Conservation (phyloP, 164 flowering plant species). For the Liquidambar formosana region DNA sequence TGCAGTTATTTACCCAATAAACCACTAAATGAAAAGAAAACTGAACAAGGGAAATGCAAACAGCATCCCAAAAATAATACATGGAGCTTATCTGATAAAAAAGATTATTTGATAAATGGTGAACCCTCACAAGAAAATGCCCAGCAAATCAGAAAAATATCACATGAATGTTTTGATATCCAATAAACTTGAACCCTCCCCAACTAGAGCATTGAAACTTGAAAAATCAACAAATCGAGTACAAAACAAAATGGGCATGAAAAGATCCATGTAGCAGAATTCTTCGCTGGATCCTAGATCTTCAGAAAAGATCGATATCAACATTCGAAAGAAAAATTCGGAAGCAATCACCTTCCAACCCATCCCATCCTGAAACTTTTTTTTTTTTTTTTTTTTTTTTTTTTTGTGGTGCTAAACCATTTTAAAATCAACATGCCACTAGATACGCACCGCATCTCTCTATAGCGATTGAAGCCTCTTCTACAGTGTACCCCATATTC, state of each 20-base stretch:
- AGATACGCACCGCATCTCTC: conserved; percentile 74
- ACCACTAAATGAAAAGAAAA: no score
- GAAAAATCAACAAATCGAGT: not conserved
- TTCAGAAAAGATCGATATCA: no score
- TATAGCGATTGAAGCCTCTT: conserved; percentile 60
- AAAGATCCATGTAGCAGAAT: not conserved
- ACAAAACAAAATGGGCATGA: not conserved
- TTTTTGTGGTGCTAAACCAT: not conserved
- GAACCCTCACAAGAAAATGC: not conserved
- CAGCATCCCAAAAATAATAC: no score
- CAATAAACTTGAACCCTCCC: not conserved
- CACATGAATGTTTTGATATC: not conserved
- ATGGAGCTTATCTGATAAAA: no score
- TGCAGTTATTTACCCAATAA: no score
- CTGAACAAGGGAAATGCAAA: no score
- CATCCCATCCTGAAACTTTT: no score
- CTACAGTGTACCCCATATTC: conserved; percentile 63
- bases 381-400: no score
- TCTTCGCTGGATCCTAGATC: no score
- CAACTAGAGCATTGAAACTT: not conserved
- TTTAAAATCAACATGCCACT: conserved; percentile 4
- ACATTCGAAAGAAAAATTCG: no score
- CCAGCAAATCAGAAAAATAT: not conserved
- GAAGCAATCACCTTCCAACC: not conserved
- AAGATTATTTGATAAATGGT: no score